Evolutionary conservation across 208 protist genomes (phyloP).

Genomic region (Vickermania ingenoplastis): DNA sequence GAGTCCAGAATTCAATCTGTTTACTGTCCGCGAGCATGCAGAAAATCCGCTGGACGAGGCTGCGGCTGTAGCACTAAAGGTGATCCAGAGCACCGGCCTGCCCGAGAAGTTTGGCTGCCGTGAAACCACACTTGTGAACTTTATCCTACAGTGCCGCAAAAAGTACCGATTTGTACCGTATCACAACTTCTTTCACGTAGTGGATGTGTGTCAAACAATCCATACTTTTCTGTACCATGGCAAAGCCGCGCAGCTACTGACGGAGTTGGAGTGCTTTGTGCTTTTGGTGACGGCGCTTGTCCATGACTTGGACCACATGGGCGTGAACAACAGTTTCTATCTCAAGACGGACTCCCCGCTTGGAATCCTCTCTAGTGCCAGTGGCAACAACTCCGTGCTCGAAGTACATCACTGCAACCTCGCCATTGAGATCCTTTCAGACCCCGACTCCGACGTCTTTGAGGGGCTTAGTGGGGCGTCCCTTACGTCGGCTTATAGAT

Average conservation of each 20-base stretch:
- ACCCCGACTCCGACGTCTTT: constrained; percentile 67
- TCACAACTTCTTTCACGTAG: constrained; percentile 84
- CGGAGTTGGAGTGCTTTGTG: constrained; percentile 72
- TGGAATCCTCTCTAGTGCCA: constrained; percentile 71
- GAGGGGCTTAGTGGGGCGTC: constrained; percentile 34
- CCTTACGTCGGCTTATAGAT: constrained; percentile 37
- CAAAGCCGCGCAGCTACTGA: constrained; percentile 37
- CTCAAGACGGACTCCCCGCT: constrained; percentile 81
- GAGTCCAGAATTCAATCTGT: constrained; percentile 58
- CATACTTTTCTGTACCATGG: constrained; percentile 58
- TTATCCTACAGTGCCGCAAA: constrained; percentile 68
- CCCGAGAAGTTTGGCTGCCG: constrained; percentile 68
- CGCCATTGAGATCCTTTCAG: constrained; percentile 73
- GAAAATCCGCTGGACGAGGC: constrained; percentile 35
- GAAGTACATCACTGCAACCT: constrained; percentile 87
- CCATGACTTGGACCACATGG: constrained; percentile 85
- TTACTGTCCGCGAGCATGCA: constrained; percentile 36
- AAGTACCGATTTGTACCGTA: constrained; percentile 81
- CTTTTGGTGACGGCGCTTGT: constrained; percentile 68
- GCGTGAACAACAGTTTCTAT: constrained; percentile 87
- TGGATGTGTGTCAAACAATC: constrained; percentile 75
- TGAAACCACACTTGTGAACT: constrained; percentile 62
- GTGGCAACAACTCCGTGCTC: constrained; percentile 73
- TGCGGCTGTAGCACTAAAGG: constrained; percentile 31
- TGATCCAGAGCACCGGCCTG: constrained; percentile 49